phyloP scores from a whole-genome alignment of 352 stramenopile species.

The Thraustochytrium sp. region DNA sequence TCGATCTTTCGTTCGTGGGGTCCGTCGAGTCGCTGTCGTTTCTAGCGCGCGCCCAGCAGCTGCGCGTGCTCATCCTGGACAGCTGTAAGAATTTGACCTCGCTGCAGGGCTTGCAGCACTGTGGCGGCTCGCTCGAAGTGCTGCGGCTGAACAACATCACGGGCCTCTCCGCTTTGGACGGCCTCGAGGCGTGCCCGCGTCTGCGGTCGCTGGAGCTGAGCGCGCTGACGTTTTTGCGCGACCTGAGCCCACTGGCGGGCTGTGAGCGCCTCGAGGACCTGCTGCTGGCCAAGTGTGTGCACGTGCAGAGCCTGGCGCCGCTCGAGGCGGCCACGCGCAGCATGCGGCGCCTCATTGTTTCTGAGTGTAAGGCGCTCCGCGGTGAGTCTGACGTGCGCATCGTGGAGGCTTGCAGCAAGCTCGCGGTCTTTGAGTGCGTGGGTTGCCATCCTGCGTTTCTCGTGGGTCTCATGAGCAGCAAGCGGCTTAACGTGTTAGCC shows the following conservation, averaged over 20 bases:
- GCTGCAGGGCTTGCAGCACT: neutral
- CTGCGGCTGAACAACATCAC: slow-evolving; percentile 11
- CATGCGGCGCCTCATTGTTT: slow-evolving; percentile 1
- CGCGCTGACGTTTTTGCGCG: neutral
- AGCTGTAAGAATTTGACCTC: neutral
- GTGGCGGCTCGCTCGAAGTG: neutral
- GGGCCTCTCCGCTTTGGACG: neutral
- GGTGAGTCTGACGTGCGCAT: neutral
- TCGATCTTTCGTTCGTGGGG: slow-evolving; percentile 29
- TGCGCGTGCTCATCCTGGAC: slow-evolving; percentile 24
- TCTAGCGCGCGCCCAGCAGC: neutral
- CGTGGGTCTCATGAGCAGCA: slow-evolving; percentile 2
- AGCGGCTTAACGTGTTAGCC: neutral
- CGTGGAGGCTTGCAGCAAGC: neutral
- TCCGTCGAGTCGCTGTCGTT: slow-evolving; percentile 5
- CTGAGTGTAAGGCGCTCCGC: neutral
- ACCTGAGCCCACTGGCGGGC: neutral
- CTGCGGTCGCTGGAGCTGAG: neutral
- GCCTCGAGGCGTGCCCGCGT: neutral
- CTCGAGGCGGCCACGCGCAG: neutral
- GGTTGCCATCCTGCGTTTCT: neutral
- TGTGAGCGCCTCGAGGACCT: slow-evolving; percentile 11
- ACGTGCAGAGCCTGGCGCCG: neutral
- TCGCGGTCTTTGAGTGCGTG: slow-evolving; percentile 7
- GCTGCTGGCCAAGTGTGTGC: neutral